A percentile compares a stretch with the other conserved stretches of the same genome.
Conservation (phyloP, 1,139 yeast genomes). For the Suhomyces kunorum region DNA sequence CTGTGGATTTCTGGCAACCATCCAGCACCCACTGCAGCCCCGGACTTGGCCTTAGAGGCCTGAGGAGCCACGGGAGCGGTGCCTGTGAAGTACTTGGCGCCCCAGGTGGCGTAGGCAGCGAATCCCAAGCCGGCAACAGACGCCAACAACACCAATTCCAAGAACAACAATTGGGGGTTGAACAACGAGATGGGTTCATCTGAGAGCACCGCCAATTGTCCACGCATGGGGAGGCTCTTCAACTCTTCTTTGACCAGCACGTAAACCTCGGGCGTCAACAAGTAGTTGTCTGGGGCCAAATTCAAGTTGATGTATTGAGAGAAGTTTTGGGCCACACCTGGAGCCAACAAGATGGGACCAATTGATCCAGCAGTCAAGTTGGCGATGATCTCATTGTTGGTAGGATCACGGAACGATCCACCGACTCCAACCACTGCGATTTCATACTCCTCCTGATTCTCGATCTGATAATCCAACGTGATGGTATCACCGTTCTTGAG, state of each 20-base stretch:
- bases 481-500: slow-evolving; percentile 55
- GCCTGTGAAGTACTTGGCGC: slow-evolving; percentile 42
- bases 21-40: slow-evolving; percentile 23
- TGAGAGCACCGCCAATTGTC: slow-evolving; percentile 57
- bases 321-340: slow-evolving; percentile 52
- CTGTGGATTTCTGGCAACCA: slow-evolving; percentile 25
- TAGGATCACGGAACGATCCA: slow-evolving; percentile 64
- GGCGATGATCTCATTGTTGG: slow-evolving; percentile 50
- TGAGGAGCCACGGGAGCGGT: slow-evolving; percentile 37
- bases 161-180: slow-evolving; percentile 69
- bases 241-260: slow-evolving; percentile 54
- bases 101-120: slow-evolving; percentile 44
- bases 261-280: slow-evolving; percentile 61
- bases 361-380: slow-evolving; percentile 67
- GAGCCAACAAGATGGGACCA: slow-evolving; percentile 58
- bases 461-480: slow-evolving; percentile 54
- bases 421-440: slow-evolving; percentile 69
- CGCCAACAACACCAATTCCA: slow-evolving; percentile 55
- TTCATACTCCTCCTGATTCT: slow-evolving; percentile 53
- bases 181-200: slow-evolving; percentile 71
- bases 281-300: slow-evolving; percentile 59
- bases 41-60: too few species aligned
- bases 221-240: slow-evolving; percentile 58
- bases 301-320: slow-evolving; percentile 57
- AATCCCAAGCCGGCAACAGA: slow-evolving; percentile 56